These are phyloP conservation scores for Sporothrix mexicana DNA, from an alignment of 2,329 filamentous ascomycete genomes.

Conservation along the genomic window DNA sequence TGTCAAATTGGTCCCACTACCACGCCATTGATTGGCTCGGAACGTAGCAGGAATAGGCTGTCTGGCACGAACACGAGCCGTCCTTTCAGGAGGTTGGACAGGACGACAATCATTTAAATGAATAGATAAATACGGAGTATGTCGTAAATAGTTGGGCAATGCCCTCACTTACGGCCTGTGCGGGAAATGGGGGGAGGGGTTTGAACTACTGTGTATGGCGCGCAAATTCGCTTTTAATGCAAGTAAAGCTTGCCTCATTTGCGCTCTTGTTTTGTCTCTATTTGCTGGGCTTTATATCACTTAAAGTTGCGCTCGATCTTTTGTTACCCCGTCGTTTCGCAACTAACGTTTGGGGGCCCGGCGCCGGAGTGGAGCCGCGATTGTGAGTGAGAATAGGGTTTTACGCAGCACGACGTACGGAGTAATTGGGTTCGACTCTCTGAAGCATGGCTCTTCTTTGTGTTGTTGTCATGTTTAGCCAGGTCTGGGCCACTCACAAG, in stretches of 20 bases:
- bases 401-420: background rate
- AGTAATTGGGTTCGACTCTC: too few relatives aligned
- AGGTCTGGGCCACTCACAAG: background rate
- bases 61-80: conserved; percentile 19
- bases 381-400: background rate
- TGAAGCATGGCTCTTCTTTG: background rate
- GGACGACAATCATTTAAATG: too few relatives aligned
- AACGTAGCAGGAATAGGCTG: conserved; percentile 24
- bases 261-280: background rate
- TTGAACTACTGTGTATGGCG: background rate
- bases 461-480: background rate
- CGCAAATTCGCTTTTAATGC: background rate
- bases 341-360: background rate
- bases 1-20: conserved; percentile 20
- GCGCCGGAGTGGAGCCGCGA: background rate
- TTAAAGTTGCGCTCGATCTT: conserved; percentile 24
- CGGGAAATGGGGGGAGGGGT: background rate
- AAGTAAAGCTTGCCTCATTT: background rate
- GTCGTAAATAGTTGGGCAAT: background rate
- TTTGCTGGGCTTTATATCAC: background rate
- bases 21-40: conserved; percentile 21
- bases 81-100: background rate
- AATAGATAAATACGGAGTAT: too few relatives aligned
- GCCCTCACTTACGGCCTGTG: background rate
- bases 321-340: background rate